Base-by-base conservation (phyloP, 805 yeast species). In the Starmerella vitae region DNA sequence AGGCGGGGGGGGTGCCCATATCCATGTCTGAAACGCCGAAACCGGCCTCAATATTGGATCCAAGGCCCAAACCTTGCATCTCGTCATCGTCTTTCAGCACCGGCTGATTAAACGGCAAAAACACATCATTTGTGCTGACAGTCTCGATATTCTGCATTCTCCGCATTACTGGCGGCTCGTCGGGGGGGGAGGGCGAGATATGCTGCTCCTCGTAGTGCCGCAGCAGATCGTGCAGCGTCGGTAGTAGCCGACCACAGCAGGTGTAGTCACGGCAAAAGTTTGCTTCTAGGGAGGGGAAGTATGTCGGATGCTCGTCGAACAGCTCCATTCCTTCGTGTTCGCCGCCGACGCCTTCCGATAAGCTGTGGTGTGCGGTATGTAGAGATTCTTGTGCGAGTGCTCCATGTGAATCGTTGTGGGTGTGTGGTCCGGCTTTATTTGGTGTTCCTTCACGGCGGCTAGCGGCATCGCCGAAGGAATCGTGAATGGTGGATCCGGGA, bases 151-250 rank as follows among this genome's bases (percentile, higher is more conserved):
- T 70, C 61, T 44, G 70, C 68, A 50, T 67, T 53, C 59, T 60
- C 47, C 56, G 46, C 48, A 49, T 43, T 10, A 50, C 52, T 4
- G 53, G 53, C 26, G 52, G 43, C 42, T 48, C 55, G 13, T 50
- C 50, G n/a, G 72, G 72, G n/a, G 76, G 73, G 20, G 72, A 64
- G 20, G 74, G 68, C 4, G 73, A 60, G 42, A 91, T 86, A 61
- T 91, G 98, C 34, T 91, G 84, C 60, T 91, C 97, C 58, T 91
- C 98, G 58, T 91, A 91, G 59, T 91, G 98, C 51, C 91, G 74
- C 46, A 91, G 67, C 45, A 91, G 66, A 58, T 91, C 98, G 59
- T 91, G 98, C 48, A 91, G 65, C 10, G 94, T 86, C 24, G 97
- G 97, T 45, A 91, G 68, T 31, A 78, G 65, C 56, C 81, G 79